Conservation (phyloP, 805 yeast genomes). For the Candida railenensis region DNA sequence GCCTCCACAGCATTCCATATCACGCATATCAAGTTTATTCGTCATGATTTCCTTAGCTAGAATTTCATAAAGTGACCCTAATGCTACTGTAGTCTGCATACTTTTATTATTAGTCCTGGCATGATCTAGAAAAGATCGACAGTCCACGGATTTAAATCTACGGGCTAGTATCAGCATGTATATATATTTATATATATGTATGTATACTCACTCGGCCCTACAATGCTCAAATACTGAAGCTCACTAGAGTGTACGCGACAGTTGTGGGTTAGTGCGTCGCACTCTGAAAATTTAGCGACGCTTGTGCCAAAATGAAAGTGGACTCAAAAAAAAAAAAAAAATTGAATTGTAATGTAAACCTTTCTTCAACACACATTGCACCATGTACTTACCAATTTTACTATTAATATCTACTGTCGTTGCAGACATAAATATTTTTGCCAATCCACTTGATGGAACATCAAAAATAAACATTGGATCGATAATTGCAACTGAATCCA, state of each 20-base stretch:
- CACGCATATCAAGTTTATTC: slow-evolving; percentile 32
- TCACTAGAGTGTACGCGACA: not conserved
- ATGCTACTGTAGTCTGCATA: slow-evolving; percentile 42
- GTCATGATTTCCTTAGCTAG: slow-evolving; percentile 39
- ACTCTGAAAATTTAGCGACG: slow-evolving; percentile 1
- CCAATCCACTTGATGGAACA: slow-evolving; percentile 5
- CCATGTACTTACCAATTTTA: not conserved
- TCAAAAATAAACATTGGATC: slow-evolving; percentile 13
- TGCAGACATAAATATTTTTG: slow-evolving; percentile 3
- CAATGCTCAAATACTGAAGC: too few species aligned
- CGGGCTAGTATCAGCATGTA: slow-evolving; percentile 1
- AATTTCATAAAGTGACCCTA: slow-evolving; percentile 57
- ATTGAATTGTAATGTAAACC: not conserved
- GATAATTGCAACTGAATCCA: slow-evolving; percentile 1
- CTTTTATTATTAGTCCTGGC: slow-evolving; percentile 22
- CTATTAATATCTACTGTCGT: not conserved
- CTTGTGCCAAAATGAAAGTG: slow-evolving; percentile 6
- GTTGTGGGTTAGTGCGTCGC: not conserved
- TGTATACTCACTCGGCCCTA: too few species aligned
- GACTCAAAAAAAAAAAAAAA: slow-evolving; percentile 3
- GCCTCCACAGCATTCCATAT: slow-evolving; percentile 50
- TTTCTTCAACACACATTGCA: not conserved
- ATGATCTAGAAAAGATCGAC: slow-evolving; percentile 27
- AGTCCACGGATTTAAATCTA: slow-evolving; percentile 9
- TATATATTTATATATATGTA: too few species aligned